A percentile compares a stretch with the other conserved stretches of the same genome.
phyloP scores from a whole-genome alignment of 2,329 filamentous ascomycete genomes.

The Exophiala sp. region DNA sequence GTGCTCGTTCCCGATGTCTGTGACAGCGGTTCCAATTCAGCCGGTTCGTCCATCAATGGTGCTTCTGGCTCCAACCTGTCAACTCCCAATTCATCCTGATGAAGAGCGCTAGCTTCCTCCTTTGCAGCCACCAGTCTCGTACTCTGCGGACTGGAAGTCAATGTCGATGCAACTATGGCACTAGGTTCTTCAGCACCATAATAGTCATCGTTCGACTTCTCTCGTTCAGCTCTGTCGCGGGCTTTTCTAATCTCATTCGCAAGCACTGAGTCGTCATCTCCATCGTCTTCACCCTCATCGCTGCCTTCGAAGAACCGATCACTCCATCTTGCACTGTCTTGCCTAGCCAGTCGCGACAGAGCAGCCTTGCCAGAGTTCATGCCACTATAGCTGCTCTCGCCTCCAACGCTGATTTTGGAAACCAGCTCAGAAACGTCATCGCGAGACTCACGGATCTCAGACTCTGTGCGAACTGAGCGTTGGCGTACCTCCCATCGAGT shows the following conservation, averaged over 20 bases:
- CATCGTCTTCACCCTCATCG: slow-evolving; percentile 43
- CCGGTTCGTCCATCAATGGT: slow-evolving; percentile 18
- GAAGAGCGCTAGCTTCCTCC: background rate
- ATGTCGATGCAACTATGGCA: slow-evolving; percentile 13
- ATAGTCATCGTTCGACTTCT: slow-evolving; percentile 7
- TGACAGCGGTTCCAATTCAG: slow-evolving; percentile 19
- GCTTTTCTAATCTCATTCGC: slow-evolving; percentile 22
- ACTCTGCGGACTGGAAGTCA: slow-evolving; percentile 16
- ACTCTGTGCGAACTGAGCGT: slow-evolving; percentile 21
- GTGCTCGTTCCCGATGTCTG: slow-evolving; percentile 4
- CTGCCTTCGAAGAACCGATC: slow-evolving; percentile 59
- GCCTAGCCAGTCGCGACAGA: slow-evolving; percentile 28
- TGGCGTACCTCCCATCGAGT: slow-evolving; percentile 12
- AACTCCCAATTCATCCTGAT: background rate
- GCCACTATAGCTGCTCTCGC: slow-evolving; percentile 19
- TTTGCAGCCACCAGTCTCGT: slow-evolving; percentile 12
- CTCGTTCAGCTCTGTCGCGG: slow-evolving; percentile 15
- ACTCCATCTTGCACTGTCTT: slow-evolving; percentile 59
- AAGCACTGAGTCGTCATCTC: slow-evolving; percentile 28
- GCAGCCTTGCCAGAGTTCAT: slow-evolving; percentile 25
- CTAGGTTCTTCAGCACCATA: background rate
- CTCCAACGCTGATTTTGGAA: slow-evolving; percentile 22
- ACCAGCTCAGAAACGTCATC: slow-evolving; percentile 34
- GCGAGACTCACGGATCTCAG: slow-evolving; percentile 27
- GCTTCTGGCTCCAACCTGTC: background rate